Base-by-base conservation (phyloP, 352 stramenopile genomes). In the Globisporangium takayamanum region DNA sequence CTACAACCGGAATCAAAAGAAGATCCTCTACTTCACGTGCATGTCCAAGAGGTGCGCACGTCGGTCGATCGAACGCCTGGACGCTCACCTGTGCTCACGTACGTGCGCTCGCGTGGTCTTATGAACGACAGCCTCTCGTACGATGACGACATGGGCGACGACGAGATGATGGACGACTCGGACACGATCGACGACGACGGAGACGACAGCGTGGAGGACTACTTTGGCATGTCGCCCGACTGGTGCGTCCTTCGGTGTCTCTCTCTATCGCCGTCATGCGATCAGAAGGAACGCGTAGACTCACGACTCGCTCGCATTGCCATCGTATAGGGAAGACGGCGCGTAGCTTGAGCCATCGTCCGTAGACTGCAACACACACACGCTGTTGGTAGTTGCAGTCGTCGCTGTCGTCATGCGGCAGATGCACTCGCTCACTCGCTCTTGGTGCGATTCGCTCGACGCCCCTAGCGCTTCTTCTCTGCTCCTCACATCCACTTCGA, bases 21-120 rank as follows among this genome's bases (percentile, higher is more conserved):
- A 96, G 61, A 92, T 97, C 56, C 59, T 97, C 44, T 97, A 96
- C 74, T 95, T 97, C 45, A 96, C 88, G 49, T 97, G 91, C 74
- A 93, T 96, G 67, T 89, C 84, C 70, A 94, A 89, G 59, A 86
- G 82, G 28, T 67, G 75, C 64, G 7, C 39, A 33, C 44, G 15
- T 48, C 45, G 51, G 33, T 39, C 42, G 41, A 57, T 28, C 39
- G 7, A 36, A 14, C 7, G 52, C 28, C 5, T 6, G 7, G 33
- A 14, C 7, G 52, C 28, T 33, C 15, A 41, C 10, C 5, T 10
- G 33, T 39, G 33, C 33, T 39, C 33, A 39, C 33, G 33, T 22
- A 10, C 26, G n/a, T 53, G 41, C 25, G 42, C 45, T 61, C 44
- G 12, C 53, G 36, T 51, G 52, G 25, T 22, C 22, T 63, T 50